A percentile compares a stretch with the other conserved stretches of the same genome.
These are phyloP conservation scores for Penicillium nucicola DNA, from an alignment of 495 filamentous ascomycete genomes.

Conservation along the genomic window DNA sequence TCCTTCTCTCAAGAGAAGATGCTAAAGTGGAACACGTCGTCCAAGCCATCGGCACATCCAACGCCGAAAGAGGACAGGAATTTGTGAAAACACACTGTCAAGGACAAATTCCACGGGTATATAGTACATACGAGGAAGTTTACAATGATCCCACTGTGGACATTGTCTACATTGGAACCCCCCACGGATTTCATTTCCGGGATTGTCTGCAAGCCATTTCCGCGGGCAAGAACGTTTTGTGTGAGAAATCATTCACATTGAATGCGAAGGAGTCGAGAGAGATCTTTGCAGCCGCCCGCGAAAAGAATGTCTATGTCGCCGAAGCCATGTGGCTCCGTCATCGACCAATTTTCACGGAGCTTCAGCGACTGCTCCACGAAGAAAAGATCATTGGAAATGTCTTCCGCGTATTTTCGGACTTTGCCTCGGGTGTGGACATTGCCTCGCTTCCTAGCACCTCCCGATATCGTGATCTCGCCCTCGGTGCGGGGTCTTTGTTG, in stretches of 20 bases:
- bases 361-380: slow-evolving; percentile 5
- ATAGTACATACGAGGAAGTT: slow-evolving; percentile 30
- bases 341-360: slow-evolving; percentile 8
- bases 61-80: slow-evolving; percentile 20
- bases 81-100: slow-evolving; percentile 21
- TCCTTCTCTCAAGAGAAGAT: slow-evolving; percentile 16
- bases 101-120: slow-evolving; percentile 14
- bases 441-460: background rate
- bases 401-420: slow-evolving; percentile 5
- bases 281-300: slow-evolving; percentile 36
- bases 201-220: slow-evolving; percentile 40
- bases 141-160: slow-evolving; percentile 36
- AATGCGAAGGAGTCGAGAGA: slow-evolving; percentile 34
- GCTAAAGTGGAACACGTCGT: slow-evolving; percentile 28
- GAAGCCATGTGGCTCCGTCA: slow-evolving; percentile 30
- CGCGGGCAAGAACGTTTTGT: slow-evolving; percentile 39
- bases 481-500: slow-evolving; percentile 16
- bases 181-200: slow-evolving; percentile 37
- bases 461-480: slow-evolving; percentile 7
- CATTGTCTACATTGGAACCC: slow-evolving; percentile 44
- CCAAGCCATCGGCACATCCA: slow-evolving; percentile 32
- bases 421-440: slow-evolving; percentile 7
- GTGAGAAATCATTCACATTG: slow-evolving; percentile 42
- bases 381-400: slow-evolving; percentile 13
- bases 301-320: slow-evolving; percentile 40